Conservation (phyloP, 352 stramenopile species). For the Globisporangium echinulatum region DNA sequence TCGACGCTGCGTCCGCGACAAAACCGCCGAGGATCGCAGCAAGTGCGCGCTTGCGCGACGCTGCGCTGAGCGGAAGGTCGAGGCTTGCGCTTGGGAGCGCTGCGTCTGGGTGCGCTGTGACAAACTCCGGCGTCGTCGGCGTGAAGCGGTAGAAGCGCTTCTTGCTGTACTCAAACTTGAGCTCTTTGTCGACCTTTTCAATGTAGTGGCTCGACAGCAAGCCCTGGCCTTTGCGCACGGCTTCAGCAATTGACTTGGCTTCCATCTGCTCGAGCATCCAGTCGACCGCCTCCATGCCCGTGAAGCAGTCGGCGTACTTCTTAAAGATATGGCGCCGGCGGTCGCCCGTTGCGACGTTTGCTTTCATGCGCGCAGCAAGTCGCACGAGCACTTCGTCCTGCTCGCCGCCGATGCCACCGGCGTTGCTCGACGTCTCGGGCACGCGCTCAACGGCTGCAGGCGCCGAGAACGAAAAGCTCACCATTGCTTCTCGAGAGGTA, state of each 20-base stretch:
- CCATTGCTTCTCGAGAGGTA: background rate
- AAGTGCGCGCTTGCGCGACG: slow-evolving; percentile 47
- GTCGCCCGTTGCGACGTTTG: slow-evolving; percentile 69
- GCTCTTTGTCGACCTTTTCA: slow-evolving; percentile 76
- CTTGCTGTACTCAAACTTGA: slow-evolving; percentile 82
- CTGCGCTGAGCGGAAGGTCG: slow-evolving; percentile 57
- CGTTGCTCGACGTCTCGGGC: slow-evolving; percentile 29
- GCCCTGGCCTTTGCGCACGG: slow-evolving; percentile 74
- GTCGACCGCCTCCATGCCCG: slow-evolving; percentile 78
- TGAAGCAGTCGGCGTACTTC: slow-evolving; percentile 79
- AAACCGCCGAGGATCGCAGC: slow-evolving; percentile 71
- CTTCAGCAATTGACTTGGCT: slow-evolving; percentile 70
- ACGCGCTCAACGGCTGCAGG: slow-evolving; percentile 36
- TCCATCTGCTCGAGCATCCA: slow-evolving; percentile 87
- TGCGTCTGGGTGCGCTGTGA: slow-evolving; percentile 26
- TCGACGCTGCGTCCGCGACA: slow-evolving; percentile 70
- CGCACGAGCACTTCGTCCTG: slow-evolving; percentile 64
- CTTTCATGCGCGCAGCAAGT: slow-evolving; percentile 71
- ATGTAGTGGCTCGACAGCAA: slow-evolving; percentile 64
- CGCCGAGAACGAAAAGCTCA: slow-evolving; percentile 16
- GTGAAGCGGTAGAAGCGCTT: slow-evolving; percentile 80
- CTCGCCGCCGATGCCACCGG: slow-evolving; percentile 24
- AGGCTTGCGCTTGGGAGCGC: slow-evolving; percentile 46
- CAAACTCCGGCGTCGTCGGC: slow-evolving; percentile 68
- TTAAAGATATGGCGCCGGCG: slow-evolving; percentile 72